phyloP scores from a whole-genome alignment of 106 monocot species.

The Dioscorea dumetorum region DNA sequence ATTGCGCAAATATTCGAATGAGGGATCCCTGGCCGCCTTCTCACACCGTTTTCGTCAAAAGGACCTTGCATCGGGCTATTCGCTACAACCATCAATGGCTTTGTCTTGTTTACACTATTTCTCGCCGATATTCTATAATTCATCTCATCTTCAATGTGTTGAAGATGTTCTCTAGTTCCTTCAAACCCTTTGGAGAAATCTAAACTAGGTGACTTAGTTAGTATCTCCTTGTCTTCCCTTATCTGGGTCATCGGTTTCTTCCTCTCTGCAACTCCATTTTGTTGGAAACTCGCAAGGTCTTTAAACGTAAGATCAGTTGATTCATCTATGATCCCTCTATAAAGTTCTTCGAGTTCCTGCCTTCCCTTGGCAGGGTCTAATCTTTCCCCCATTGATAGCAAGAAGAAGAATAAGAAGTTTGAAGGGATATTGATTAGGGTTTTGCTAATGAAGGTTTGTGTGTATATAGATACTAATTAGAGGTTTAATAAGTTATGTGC shows the following conservation, averaged over 20 bases:
- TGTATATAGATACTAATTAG: too few relatives aligned
- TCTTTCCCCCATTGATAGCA: background rate
- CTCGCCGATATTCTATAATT: background rate
- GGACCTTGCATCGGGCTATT: background rate
- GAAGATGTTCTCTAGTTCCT: background rate
- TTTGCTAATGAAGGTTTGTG: too few relatives aligned
- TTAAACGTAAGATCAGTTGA: background rate
- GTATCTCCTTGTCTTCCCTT: background rate
- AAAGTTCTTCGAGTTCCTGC: conserved; percentile 2
- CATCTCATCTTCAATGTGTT: background rate
- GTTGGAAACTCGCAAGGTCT: background rate
- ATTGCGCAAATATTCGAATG: conserved; percentile 13
- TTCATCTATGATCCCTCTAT: background rate
- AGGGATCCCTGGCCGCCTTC: conserved; percentile 14
- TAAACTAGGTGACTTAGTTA: background rate
- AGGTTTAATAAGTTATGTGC: too few relatives aligned
- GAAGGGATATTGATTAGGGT: too few relatives aligned
- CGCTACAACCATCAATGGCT: background rate
- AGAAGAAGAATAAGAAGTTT: too few relatives aligned
- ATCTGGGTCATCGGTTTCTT: background rate
- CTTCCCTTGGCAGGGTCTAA: background rate
- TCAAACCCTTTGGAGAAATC: background rate
- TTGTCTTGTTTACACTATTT: background rate
- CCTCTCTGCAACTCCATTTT: background rate
- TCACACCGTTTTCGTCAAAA: background rate